Evolutionary conservation across 495 filamentous ascomycete species (phyloP), one percentile per base, ranked within the genome.

Genomic region (Evansstolkia leycettana): DNA sequence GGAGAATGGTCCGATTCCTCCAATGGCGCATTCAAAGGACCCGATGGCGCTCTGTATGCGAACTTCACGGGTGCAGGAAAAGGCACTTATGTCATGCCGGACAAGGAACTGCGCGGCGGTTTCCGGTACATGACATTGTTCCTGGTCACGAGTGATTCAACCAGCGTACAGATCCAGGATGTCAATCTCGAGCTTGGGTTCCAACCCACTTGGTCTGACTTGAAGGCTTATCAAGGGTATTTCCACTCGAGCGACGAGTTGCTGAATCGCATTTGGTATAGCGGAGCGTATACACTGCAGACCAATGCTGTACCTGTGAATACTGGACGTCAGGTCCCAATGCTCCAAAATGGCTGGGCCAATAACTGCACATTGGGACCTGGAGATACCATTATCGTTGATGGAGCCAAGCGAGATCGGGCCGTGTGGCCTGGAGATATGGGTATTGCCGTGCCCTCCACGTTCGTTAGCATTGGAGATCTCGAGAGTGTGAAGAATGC

Each of bases 201-300:
- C 38, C 72, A 76, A 33, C 76, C 76, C 5, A 78, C 76, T 3
- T 78, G 73, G 75, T 63, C 74, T 5, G 75, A 78, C 44, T 55
- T 77, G 11, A 57, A 57, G 14, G 74, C 73, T 3, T 77, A 78
- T 33, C 70, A 73, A 42, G 75, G 75, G 7, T 79, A 78, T 38
- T 80, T 79, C 38, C 65, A 77, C 40, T 69, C 60, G 41, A 67
- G 58, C 38, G 73, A 78, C 48, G 62, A 74, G 18, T 46, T 70
- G 15, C 58, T 81, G 29, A 80, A 80, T 42, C 57, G 69, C 4
- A 69, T 78, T 36, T 80, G 73, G 73, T 80, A 80, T 39, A 67
- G 69, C 36, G 75, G 76, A 5, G 74, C 74, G 5, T 80, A 72
- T 39, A 79, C 76, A 0, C 51, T 73, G 23, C 73, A 79, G 46